Conservation (phyloP, 495 filamentous ascomycete genomes). For the Penicillium cinerascens region DNA sequence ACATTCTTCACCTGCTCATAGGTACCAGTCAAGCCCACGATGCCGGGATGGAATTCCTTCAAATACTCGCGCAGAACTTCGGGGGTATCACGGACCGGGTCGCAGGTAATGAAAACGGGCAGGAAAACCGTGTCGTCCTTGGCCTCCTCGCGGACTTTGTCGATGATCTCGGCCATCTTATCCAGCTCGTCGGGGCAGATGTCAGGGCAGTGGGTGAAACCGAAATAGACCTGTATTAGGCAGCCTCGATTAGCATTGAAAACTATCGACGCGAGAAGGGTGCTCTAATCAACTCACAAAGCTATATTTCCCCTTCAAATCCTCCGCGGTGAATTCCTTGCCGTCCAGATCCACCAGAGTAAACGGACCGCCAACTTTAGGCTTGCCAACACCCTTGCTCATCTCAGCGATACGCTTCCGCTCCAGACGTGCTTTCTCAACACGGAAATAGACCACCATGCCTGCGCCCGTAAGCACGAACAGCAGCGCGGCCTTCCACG, state of each 20-base stretch:
- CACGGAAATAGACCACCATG: conserved; percentile 83
- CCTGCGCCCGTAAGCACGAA: conserved; percentile 76
- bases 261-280: neutral
- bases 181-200: conserved; percentile 99
- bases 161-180: conserved; percentile 94
- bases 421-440: conserved; percentile 85
- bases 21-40: conserved; percentile 86
- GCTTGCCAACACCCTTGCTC: conserved; percentile 85
- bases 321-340: conserved; percentile 65
- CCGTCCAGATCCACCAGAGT: conserved; percentile 79
- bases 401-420: conserved; percentile 82
- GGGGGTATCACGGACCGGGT: conserved; percentile 86
- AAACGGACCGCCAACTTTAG: conserved; percentile 89
- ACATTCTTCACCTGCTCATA: conserved; percentile 88
- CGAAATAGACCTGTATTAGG: conserved; percentile 76
- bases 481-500: conserved; percentile 79
- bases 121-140: conserved; percentile 49
- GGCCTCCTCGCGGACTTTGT: conserved; percentile 61
- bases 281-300: conserved; percentile 46
- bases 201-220: conserved; percentile 97
- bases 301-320: conserved; percentile 82
- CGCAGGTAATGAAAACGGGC: conserved; percentile 92
- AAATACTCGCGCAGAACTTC: conserved; percentile 81
- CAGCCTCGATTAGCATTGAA: neutral
- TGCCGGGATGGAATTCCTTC: conserved; percentile 82